Percentiles rank a stretch among this genome's conserved stretches.
Conservation (phyloP, 495 filamentous ascomycete genomes). For the Aspergillus nidulans region DNA sequence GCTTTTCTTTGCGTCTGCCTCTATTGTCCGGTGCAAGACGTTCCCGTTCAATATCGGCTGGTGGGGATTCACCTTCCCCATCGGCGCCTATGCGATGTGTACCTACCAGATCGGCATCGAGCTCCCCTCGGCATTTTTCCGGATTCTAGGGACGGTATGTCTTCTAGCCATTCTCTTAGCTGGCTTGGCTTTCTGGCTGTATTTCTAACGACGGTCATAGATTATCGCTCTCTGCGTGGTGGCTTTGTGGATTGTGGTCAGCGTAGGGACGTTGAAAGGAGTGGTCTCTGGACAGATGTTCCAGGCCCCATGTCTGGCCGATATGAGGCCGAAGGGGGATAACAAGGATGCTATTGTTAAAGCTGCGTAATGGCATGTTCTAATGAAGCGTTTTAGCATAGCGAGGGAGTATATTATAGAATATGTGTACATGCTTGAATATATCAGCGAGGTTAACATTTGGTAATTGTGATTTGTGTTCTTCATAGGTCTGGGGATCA, state of each 20-base stretch:
- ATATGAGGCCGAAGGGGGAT: conserved; percentile 26
- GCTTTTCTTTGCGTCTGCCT: conserved; percentile 52
- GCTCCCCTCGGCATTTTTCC: conserved; percentile 50
- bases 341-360: conserved; percentile 14
- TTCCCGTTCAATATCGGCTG: conserved; percentile 67
- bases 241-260: conserved; percentile 49
- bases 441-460: no score
- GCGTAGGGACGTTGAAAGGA: conserved; percentile 39
- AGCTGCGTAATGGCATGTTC: conserved; percentile 11
- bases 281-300: conserved; percentile 44
- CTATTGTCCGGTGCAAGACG: conserved; percentile 28
- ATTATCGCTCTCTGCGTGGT: conserved; percentile 46
- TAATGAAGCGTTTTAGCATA: no score
- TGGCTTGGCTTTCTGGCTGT: not conserved
- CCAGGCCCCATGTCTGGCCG: conserved; percentile 48
- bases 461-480: no score
- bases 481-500: no score
- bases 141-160: conserved; percentile 45
- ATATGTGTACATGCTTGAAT: no score
- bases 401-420: no score
- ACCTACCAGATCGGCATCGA: conserved; percentile 47
- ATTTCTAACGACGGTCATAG: conserved; percentile 18
- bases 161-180: not conserved
- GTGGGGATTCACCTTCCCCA: conserved; percentile 64
- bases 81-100: conserved; percentile 51